Base-by-base conservation (phyloP, 768 basidiomycete genomes). In the Xerocomellus amylosporus region DNA sequence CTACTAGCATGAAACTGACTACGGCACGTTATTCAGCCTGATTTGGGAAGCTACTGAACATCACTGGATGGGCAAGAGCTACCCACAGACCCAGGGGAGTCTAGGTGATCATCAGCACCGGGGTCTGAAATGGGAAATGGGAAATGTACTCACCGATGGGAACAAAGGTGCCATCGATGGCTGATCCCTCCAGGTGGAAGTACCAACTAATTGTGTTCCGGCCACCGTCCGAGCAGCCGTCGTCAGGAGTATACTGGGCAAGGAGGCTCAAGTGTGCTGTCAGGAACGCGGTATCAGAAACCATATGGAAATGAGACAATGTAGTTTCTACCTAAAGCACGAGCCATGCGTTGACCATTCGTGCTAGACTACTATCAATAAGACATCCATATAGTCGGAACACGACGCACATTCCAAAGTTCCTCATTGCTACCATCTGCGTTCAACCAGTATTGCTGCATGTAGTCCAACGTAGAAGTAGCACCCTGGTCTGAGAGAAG, bases 291-390 rank as follows among this genome's bases (percentile, higher is more conserved):
- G 34, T 15, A 45, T 64, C 45, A 56, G 39, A 33, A 24, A 37
- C 12, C 13, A 31, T 5, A 30, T 15, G 3, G 22, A 24, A 36
- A 46, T 5, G 14, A 45, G 40, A 40, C 26, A 3, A 19, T 14
- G 10, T n/a, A 9, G 20, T 15, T 47, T 26, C 43, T 51, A 67
- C 69, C 69, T 71, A 44, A 65, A 74, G 61, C 76, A 78, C 10
- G 79, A 89, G 31, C 88, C 88, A 61, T 89, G 88, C 13, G 75
- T 80, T 10, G 71, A 56, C 87, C 87, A 89, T 67, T 89, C 88
- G 54, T 90, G 86, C 81, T 84, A 50, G 5, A 49, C 26, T 39
- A 22, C 37, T n/a, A 56, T 59, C 14, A 65, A 46, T 8, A 10
- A 48, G 46, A 28, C 17, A 13, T 40, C 30, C 10, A 30, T n/a